Evolutionary conservation across 2,329 filamentous ascomycete species (phyloP), one percentile per base, ranked within the genome.

Genomic region (Cercospora sojina): DNA sequence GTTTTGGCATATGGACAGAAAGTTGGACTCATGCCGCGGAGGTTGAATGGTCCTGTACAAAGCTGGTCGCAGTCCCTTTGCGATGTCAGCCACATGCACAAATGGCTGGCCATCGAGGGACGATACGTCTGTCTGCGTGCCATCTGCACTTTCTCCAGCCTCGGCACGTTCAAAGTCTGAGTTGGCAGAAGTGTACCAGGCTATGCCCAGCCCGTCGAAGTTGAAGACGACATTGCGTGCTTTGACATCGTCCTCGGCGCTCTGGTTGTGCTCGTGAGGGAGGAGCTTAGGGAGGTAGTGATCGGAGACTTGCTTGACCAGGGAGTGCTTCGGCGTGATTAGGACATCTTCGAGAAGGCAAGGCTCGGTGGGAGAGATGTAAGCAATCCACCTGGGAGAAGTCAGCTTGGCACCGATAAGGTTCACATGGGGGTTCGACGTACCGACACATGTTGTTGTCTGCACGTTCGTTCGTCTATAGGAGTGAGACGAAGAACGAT

Each of bases 311-410:
- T 84, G 82, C 64, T 82, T 81, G 65, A 78, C 75, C 5, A 83
- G 75, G 18, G 79, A 74, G 68, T 83, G 80, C 13, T 76, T 74
- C 25, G 80, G 79, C 0, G 77, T 80, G 64, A 86, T 80, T 35
- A 86, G 80, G 53, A 86, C 83, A 71, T 86, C 84, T 64, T 84
- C 83, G 9, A 86, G 79, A 53, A 86, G 81, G 74, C 83, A 85
- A 12, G 83, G 81, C 76, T 86, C 84, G 0, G 76, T 79, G 0
- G 80, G 78, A 1, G 83, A 84, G 64, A 86, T 81, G 71, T 86
- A 86, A 20, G 83, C 84, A 69, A 86, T 85, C 84, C 84, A 86
- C 35, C 84, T 83, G 55, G n/a, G 12, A 29, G 51, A 38, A n/a
- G 59, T 53, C 43, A 64, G 49, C 55, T 20, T 18, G 55, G 29